Conservation (phyloP, 1,139 yeast genomes). For the Hemisphaericaspora subhashii region DNA sequence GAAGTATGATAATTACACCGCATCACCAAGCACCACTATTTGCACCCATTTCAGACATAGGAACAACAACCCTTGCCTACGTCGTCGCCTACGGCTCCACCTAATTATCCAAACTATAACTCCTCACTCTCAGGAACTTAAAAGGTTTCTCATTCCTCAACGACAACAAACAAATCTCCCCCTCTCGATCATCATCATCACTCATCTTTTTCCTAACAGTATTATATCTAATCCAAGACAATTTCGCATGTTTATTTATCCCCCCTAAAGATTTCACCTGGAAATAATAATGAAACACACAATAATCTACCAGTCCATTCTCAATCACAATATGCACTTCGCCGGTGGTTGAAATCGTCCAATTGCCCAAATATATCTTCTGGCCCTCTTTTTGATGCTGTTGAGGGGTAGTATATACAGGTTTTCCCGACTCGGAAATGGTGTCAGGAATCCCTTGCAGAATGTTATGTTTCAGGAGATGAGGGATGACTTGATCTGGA, state of each 20-base stretch:
- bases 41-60: no score
- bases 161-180: slow-evolving; percentile 54
- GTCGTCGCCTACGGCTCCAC: no score
- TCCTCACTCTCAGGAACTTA: slow-evolving; percentile 63
- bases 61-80: not conserved
- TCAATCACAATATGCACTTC: slow-evolving; percentile 57
- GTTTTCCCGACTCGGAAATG: slow-evolving; percentile 16
- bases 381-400: slow-evolving; percentile 29
- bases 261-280: slow-evolving; percentile 57
- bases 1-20: not conserved
- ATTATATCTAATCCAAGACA: slow-evolving; percentile 65
- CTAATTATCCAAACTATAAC: slow-evolving; percentile 32
- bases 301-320: slow-evolving; percentile 63
- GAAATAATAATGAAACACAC: slow-evolving; percentile 62
- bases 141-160: slow-evolving; percentile 74
- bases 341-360: slow-evolving; percentile 47
- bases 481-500: slow-evolving; percentile 62
- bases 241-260: slow-evolving; percentile 56
- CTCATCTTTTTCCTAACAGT: slow-evolving; percentile 48
- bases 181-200: slow-evolving; percentile 41
- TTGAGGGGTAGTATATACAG: slow-evolving; percentile 9
- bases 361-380: slow-evolving; percentile 49
- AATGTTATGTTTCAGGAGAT: slow-evolving; percentile 38
- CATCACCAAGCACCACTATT: not conserved
- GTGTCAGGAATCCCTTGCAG: slow-evolving; percentile 16